A percentile compares a stretch with the other conserved stretches of the same genome.
Evolutionary conservation across 805 yeast species (phyloP).

Genomic region (Ogataea trehaloabstinens): DNA sequence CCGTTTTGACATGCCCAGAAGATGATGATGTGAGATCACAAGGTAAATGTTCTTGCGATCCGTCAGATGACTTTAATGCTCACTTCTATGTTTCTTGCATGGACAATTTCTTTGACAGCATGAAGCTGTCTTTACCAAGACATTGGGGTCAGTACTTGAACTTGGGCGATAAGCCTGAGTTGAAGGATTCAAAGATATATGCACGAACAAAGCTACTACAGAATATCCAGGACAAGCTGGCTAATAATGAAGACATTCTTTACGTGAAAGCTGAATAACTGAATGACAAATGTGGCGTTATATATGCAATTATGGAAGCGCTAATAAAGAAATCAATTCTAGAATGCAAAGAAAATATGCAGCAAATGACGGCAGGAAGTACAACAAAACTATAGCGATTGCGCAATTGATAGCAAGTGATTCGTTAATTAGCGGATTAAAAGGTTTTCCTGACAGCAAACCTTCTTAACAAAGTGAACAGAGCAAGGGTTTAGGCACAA

Average conservation of each 20-base stretch:
- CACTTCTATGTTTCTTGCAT: conserved; percentile 19
- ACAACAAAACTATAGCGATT: not conserved
- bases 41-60: conserved; percentile 49
- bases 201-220: conserved; percentile 5
- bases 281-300: not conserved
- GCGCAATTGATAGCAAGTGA: not conserved
- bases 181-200: conserved; percentile 3
- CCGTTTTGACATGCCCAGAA: conserved; percentile 45
- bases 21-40: conserved; percentile 40
- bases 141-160: conserved; percentile 7
- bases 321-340: not conserved
- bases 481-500: no score
- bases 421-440: not conserved
- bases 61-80: conserved; percentile 48
- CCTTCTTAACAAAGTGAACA: no score
- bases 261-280: conserved; percentile 4
- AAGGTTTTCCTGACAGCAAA: no score
- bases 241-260: conserved; percentile 1
- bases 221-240: conserved; percentile 3
- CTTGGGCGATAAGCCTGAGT: conserved; percentile 5
- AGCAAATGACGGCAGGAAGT: not conserved
- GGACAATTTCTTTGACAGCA: conserved; percentile 6
- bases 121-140: conserved; percentile 1
- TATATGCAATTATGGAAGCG: not conserved
- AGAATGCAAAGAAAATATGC: not conserved